Conservation (phyloP, 768 basidiomycete genomes). For the Tremella mesenterica region DNA sequence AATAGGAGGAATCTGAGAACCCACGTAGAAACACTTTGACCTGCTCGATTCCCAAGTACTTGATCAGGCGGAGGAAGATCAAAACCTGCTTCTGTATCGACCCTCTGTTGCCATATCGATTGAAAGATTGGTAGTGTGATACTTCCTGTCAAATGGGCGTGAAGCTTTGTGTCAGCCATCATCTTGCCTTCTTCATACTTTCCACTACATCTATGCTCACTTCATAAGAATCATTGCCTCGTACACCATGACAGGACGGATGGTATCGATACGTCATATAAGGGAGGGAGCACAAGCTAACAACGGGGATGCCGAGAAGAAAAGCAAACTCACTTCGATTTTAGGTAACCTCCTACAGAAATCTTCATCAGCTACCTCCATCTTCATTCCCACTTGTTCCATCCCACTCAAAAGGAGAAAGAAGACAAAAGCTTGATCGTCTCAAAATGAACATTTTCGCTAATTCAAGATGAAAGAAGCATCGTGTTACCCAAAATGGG, state of each 20-base stretch:
- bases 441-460: too few species aligned
- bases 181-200: too few species aligned
- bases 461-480: too few species aligned
- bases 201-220: too few species aligned
- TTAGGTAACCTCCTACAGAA: not conserved
- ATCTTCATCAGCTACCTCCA: not conserved
- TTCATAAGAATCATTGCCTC: too few species aligned
- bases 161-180: slow-evolving; percentile 9
- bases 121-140: slow-evolving; percentile 14
- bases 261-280: too few species aligned
- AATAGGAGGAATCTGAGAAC: not conserved
- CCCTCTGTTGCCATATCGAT: slow-evolving; percentile 9
- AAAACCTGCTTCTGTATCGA: slow-evolving; percentile 2
- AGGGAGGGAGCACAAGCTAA: too few species aligned
- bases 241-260: too few species aligned
- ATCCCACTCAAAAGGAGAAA: too few species aligned
- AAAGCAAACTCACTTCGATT: not conserved
- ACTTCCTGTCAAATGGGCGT: slow-evolving; percentile 20
- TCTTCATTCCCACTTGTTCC: too few species aligned
- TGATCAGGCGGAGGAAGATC: slow-evolving; percentile 1
- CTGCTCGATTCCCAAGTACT: slow-evolving; percentile 1
- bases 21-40: slow-evolving; percentile 11
- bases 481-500: too few species aligned
- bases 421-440: too few species aligned
- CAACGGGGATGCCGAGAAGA: not conserved